Base-by-base conservation (phyloP, 208 protist genomes). In the Leishmania tarentolae region DNA sequence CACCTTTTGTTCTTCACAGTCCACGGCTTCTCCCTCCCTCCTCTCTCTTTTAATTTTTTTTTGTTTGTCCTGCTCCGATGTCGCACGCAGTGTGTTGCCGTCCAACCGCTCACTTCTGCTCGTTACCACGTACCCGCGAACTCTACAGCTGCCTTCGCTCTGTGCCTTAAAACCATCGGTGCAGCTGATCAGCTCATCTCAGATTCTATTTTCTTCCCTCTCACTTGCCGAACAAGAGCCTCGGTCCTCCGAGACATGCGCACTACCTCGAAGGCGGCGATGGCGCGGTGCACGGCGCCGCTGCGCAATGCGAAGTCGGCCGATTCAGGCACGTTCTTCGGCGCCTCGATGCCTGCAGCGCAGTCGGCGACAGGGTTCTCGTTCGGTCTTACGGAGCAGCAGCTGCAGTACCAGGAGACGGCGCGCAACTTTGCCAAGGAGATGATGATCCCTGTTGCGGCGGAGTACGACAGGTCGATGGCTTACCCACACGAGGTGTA, bases 391-490 rank as follows among this genome's bases (percentile, higher is more conserved):
- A 95, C 80, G 40, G 87, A 90, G 11, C 88, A 97, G 75, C 92
- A 97, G 89, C 56, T 86, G 69, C 86, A 93, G 84, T 87, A 92
- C 47, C 86, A 95, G 84, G 88, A 96, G 46, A 82, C 88, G 42
- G 95, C 96, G 3, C 89, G 90, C 47, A 88, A 84, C 72, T 98
- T 98, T 78, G 86, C 90, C n/a, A 85, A 76, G 44, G 93, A 98
- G 44, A 81, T 83, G 52, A 95, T 98, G 68, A 88, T 93, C 21
- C 94, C 94, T 2, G 71, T 81, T 1, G 96, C 95, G 31, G 90
- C 94, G 9, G 78, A 98, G 70, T 87, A 87, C 78, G 94, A 97
- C 84, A 59, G 83, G 68, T 89, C 89, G 28, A 94, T 92, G 88
- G 84, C 91, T 82, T 97, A 88, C 84, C 93, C 93, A 0, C 81